A percentile compares a stretch with the other conserved stretches of the same genome.
phyloP scores from a whole-genome alignment of 768 basidiomycete genomes.

The Mycena albidolilacea region DNA sequence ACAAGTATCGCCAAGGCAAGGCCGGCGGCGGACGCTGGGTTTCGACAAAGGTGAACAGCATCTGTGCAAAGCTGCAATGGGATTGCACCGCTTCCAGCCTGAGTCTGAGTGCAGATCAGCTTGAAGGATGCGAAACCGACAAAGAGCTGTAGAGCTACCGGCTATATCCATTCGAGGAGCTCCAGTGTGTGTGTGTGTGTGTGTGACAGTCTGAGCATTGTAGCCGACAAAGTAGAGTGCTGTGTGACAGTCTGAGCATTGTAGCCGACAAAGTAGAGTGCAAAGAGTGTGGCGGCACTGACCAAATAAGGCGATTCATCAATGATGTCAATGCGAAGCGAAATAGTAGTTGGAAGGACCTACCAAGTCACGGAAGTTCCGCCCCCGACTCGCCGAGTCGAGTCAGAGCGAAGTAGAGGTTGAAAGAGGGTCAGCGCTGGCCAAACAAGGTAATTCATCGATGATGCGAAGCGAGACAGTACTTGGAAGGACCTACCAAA shows the following conservation, averaged over 20 bases:
- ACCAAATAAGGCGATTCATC: neutral
- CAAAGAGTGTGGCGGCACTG: neutral
- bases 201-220: no score
- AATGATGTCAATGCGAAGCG: neutral
- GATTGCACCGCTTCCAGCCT: constrained; percentile 5
- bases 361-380: constrained; percentile 14
- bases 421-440: no score
- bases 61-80: neutral
- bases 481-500: no score
- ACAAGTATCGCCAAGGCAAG: neutral
- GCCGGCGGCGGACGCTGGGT: neutral
- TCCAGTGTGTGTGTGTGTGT: no score
- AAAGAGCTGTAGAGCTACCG: neutral
- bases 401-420: no score
- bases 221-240: no score
- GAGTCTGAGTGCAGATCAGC: neutral
- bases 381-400: no score
- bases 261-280: no score
- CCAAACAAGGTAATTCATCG: neutral
- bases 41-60: constrained; percentile 5
- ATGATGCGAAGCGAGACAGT: no score
- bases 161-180: neutral
- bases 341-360: constrained; percentile 12
- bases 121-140: constrained; percentile 1
- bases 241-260: no score